Evolutionary conservation across 352 stramenopile genomes (phyloP).

Genomic region (Pythium sp.): DNA sequence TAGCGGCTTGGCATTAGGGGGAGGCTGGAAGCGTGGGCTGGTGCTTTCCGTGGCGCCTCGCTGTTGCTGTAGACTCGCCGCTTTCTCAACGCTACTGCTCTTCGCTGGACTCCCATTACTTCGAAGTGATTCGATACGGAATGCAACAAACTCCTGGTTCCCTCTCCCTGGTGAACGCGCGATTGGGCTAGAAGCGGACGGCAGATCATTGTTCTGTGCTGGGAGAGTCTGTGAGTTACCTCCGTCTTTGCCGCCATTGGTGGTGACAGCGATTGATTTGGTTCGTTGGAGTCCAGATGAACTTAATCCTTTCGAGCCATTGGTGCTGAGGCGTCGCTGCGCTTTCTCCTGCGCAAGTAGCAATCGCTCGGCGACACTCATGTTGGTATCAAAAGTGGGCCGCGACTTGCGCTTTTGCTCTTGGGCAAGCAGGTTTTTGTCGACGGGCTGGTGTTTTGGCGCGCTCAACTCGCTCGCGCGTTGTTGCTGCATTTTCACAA

Average conservation of each 20-base stretch:
- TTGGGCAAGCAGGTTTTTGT: constrained; percentile 52
- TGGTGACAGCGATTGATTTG: not conserved
- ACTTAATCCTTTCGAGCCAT: not conserved
- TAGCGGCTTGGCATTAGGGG: not conserved
- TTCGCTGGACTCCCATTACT: constrained; percentile 1
- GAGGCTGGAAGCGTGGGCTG: not conserved
- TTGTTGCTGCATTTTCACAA: constrained; percentile 51
- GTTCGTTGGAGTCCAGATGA: constrained; percentile 4
- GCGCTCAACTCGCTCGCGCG: constrained; percentile 61
- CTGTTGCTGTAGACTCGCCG: not conserved
- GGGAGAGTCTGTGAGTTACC: not conserved
- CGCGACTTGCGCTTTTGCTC: constrained; percentile 62
- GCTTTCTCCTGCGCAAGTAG: constrained; percentile 51
- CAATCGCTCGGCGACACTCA: constrained; percentile 67
- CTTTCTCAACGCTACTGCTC: constrained; percentile 4
- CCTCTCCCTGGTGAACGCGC: not conserved
- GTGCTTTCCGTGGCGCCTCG: not conserved
- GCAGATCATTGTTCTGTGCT: not conserved
- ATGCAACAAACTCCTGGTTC: constrained; percentile 18
- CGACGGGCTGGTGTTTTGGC: constrained; percentile 56
- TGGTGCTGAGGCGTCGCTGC: constrained; percentile 24
- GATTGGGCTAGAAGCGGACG: not conserved
- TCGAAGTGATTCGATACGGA: constrained; percentile 21
- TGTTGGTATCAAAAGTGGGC: constrained; percentile 53
- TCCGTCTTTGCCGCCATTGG: not conserved